phyloP scores from a whole-genome alignment of 2,329 filamentous ascomycete species.

The Fusarium tricinctum region DNA sequence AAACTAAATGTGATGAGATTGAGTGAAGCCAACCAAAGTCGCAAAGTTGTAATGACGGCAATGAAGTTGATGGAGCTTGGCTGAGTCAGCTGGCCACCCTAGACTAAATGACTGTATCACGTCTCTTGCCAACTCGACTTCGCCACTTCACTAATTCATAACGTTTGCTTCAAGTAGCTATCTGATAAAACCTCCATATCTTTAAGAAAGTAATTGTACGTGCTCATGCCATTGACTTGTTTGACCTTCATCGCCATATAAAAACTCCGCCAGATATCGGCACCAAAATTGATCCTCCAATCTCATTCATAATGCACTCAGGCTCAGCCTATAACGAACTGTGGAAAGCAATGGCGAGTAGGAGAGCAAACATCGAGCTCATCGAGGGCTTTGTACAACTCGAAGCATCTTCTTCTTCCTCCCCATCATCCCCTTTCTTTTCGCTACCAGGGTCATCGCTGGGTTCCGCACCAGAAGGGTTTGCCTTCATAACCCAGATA shows the following conservation, averaged over 20 bases:
- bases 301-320: background rate
- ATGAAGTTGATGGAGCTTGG: constrained; percentile 17
- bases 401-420: constrained; percentile 40
- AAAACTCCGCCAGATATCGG: constrained; percentile 32
- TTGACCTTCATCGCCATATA: background rate
- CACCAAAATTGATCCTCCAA: constrained; percentile 26
- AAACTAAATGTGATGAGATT: background rate
- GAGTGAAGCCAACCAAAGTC: background rate
- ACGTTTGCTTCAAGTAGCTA: constrained; percentile 8
- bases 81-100: constrained; percentile 39
- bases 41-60: constrained; percentile 25
- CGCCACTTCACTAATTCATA: constrained; percentile 7
- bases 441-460: background rate
- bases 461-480: constrained; percentile 10
- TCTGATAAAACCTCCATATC: constrained; percentile 8
- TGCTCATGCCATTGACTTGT: constrained; percentile 19
- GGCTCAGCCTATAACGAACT: constrained; percentile 19
- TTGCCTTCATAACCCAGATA: constrained; percentile 27
- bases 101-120: background rate
- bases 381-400: constrained; percentile 9
- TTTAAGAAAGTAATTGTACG: constrained; percentile 11
- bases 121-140: background rate
- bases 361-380: constrained; percentile 22
- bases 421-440: constrained; percentile 9
- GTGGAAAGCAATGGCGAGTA: constrained; percentile 26